A percentile compares a stretch with the other conserved stretches of the same genome.
These are phyloP conservation scores for Sphagnum magellanicum DNA, from an alignment of 228 moss, liverwort and hornwort species.

Conservation along the genomic window DNA sequence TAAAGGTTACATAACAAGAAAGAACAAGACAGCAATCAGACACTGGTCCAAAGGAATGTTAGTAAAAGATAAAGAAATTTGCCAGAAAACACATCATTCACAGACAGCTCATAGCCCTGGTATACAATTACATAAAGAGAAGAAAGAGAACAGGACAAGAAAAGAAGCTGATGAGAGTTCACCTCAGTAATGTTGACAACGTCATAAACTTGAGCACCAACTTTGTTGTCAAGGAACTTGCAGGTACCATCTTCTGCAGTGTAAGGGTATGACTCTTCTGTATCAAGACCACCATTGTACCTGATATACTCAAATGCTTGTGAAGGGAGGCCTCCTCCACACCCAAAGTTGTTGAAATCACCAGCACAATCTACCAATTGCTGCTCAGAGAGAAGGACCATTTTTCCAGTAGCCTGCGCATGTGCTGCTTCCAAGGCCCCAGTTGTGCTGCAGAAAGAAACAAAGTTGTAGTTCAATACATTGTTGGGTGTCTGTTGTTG, in stretches of 20 bases:
- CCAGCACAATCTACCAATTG: conserved; percentile 98
- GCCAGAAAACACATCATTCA: no score
- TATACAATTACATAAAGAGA: no score
- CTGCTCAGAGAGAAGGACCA: conserved; percentile 96
- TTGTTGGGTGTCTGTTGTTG: no score
- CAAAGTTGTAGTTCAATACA: not conserved
- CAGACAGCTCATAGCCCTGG: no score
- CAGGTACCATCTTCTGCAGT: conserved; percentile 59
- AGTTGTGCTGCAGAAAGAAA: conserved; percentile 56
- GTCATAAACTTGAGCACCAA: conserved; percentile 91
- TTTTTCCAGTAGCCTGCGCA: conserved; percentile 88
- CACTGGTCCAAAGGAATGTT: no score
- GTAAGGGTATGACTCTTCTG: conserved; percentile 91
- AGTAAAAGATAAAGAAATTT: no score
- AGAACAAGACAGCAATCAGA: no score
- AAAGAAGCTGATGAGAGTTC: not conserved
- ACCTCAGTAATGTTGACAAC: conserved; percentile 98
- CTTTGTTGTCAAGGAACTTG: conserved; percentile 48
- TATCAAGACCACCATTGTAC: conserved; percentile 87
- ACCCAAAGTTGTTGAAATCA: conserved; percentile 85
- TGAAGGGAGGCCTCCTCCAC: conserved; percentile 90
- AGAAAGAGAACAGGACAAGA: no score
- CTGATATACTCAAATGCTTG: conserved; percentile 95
- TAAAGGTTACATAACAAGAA: no score
- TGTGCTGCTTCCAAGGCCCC: conserved; percentile 96